Base-by-base conservation (phyloP, 2,329 filamentous ascomycete genomes). In the Lachnellula subtilissima region DNA sequence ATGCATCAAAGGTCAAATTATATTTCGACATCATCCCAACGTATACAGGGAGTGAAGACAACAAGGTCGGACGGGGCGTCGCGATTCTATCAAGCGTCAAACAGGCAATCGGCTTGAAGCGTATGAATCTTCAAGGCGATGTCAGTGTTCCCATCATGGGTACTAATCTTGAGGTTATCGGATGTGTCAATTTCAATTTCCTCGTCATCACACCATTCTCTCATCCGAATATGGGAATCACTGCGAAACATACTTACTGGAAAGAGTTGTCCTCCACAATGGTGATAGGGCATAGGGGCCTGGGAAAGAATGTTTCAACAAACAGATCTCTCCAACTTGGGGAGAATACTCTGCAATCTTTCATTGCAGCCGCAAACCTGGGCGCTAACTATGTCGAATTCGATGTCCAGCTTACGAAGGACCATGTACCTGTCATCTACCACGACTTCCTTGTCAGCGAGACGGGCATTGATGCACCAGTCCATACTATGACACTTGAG, bases 401-500 rank as follows among this genome's bases (percentile, higher is more conserved):
- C 67, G 94, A 99, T 70, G 94, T 99, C 0, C 94, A 99, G 70
- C 78, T 99, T 40, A 99, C 94, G n/a, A 99, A 99, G 69, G 94
- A 99, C 69, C 91, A 95, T 66, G 91, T 99, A 1, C 94, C 94
- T 0, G 93, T 99, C 62, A 96, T 99, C 67, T 99, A 99, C 70
- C 94, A 99, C 70, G 94, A 99, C 72, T 99, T 99, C 68, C 79
- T 97, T 14, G 94, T 99, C 70, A 96, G 91, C 69, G 94, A 99
- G 74, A 97, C 94, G 0, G 94, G 95, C 9, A 94, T 97, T 53
- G 94, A 99, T 69, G 94, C 94, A 0, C 94, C 94, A 0, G 93
- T 99, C 1, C 94, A 99, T 70, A 96, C 91, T 0, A 77, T 99
- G 61, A 99, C 94, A 0, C 76, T 97, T 4, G 93, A 99, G 68